Base-by-base conservation (phyloP, 257 asterid genomes). In the Plantago elongata region DNA sequence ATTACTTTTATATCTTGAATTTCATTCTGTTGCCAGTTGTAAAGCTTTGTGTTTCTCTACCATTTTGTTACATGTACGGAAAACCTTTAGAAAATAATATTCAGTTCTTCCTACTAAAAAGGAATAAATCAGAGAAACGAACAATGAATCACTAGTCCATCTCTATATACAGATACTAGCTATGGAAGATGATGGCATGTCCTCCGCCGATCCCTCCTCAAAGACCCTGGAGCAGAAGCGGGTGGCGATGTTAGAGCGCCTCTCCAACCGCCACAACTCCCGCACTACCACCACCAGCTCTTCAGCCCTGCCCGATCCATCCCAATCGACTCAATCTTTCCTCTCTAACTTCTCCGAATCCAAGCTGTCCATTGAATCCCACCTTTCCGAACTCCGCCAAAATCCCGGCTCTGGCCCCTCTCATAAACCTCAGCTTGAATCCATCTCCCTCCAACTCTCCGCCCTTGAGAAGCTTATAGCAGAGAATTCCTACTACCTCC, bases 231-330 rank as follows among this genome's bases (percentile, higher is more conserved):
- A 82, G 51, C 83, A 79, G 22, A 88, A 88, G 79, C 95, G 79
- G 64, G 85, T 84, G 9, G 92, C 88, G 37, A 89, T 92, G 98
- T 69, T 89, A 22, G 95, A 84, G 66, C 95, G 93, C 57, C 89
- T 92, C 60, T 72, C 90, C 17, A 75, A 84, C 68, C 93, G 84
- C 63, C 95, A 86, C 71, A 81, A 83, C 10, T 71, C 91, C 4
- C 91, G 95, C 16, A 48, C 56, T 16, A 14, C 80, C 7, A 78
- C 52, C 11, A 81, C 68, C 9, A 51, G 54, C 54, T 67, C 83
- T 14, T 12, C 73, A 6, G 34, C 67, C 40, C 30, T 84, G 1
- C 54, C 69, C 6, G 84, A 80, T 63, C 40, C 2, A 34, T 34
- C 40, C 40, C 40, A 34, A 34, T 77, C 94, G 57, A 77, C 86